Conservation (phyloP, 2,329 filamentous ascomycete species). For the Knufia fluminis region DNA sequence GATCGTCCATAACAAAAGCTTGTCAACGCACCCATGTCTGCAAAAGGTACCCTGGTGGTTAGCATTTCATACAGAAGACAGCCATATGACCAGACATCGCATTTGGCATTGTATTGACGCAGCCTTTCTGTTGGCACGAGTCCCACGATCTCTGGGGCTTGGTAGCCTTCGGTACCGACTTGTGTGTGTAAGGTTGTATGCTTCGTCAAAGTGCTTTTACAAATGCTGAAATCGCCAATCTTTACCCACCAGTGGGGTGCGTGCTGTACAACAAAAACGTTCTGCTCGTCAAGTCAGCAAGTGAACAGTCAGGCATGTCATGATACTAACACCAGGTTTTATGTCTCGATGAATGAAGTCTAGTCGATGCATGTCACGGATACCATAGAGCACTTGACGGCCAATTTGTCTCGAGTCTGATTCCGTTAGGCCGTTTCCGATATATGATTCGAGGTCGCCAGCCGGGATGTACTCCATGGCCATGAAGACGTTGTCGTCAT, state of each 20-base stretch:
- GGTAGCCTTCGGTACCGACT: conserved; percentile 1
- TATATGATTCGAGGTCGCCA: conserved; percentile 29
- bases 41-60: not conserved
- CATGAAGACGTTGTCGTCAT: conserved; percentile 25
- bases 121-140: not conserved
- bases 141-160: not conserved
- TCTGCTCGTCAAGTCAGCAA: not conserved
- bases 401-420: conserved; percentile 3
- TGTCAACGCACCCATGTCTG: not conserved
- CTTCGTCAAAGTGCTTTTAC: conserved; percentile 2
- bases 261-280: conserved; percentile 1
- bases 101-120: not conserved
- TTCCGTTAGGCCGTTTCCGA: conserved; percentile 16
- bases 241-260: not conserved
- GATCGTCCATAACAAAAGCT: not conserved
- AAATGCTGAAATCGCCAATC: conserved; percentile 5
- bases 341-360: conserved; percentile 31
- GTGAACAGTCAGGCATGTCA: not conserved
- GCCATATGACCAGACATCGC: conserved; percentile 1
- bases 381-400: conserved; percentile 28
- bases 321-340: conserved; percentile 27
- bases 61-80: conserved; percentile 1
- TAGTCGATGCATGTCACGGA: conserved; percentile 29
- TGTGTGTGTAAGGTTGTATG: conserved; percentile 1
- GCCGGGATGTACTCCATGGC: conserved; percentile 32